Conservation (phyloP, 73 alveolate genomes). For the Paramecium sexaurelia region DNA sequence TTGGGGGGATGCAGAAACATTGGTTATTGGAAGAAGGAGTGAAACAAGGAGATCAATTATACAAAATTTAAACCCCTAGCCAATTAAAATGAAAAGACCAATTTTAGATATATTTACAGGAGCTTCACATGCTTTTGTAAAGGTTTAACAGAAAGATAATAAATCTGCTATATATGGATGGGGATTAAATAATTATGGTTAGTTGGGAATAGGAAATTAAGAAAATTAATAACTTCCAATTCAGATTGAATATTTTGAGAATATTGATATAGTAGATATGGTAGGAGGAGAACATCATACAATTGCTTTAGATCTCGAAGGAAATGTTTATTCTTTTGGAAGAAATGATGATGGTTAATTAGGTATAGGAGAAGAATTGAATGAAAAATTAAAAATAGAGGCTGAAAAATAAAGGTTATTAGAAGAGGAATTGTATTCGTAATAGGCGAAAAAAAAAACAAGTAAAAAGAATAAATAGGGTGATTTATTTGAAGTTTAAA, state of each 20-base stretch:
- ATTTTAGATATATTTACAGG: constrained; percentile 65
- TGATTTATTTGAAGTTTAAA: not conserved
- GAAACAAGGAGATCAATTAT: constrained; percentile 61
- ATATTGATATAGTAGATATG: constrained; percentile 50
- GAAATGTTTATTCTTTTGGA: constrained; percentile 70
- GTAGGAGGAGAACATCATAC: constrained; percentile 76
- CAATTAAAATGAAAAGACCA: constrained; percentile 38
- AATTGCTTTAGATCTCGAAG: constrained; percentile 61
- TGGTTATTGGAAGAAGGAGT: constrained; percentile 69
- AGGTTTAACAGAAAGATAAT: constrained; percentile 35
- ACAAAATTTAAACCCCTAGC: constrained; percentile 46
- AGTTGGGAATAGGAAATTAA: constrained; percentile 64
- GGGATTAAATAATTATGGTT: constrained; percentile 74
- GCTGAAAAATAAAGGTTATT: constrained; percentile 9
- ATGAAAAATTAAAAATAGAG: not conserved
- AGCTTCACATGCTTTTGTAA: constrained; percentile 65
- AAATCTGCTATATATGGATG: constrained; percentile 63
- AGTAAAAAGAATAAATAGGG: not conserved
- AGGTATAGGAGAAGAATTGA: constrained; percentile 70
- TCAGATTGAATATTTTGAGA: constrained; percentile 37
- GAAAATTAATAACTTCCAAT: constrained; percentile 53
- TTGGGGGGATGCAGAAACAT: constrained; percentile 62
- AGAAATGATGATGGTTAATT: constrained; percentile 74
- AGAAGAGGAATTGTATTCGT: not conserved
- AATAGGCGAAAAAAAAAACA: not conserved